These are phyloP conservation scores for Sphagnum magellanicum DNA, from an alignment of 228 moss, liverwort and hornwort species.

Conservation along the genomic window DNA sequence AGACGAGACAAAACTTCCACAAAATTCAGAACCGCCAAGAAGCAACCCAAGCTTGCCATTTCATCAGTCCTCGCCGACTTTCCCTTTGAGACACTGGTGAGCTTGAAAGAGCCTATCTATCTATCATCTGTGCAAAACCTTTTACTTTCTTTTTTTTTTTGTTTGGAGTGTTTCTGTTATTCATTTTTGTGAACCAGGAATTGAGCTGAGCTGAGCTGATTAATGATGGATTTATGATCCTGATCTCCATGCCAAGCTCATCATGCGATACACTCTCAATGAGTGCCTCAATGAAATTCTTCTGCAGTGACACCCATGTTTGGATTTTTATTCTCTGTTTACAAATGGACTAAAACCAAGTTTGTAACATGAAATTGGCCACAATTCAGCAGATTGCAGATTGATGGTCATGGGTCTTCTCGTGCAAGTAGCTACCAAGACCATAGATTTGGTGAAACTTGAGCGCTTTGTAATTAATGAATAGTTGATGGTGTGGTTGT, in stretches of 20 bases:
- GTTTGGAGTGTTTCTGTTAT: not conserved
- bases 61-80: constrained; percentile 61
- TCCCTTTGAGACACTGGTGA: constrained; percentile 42
- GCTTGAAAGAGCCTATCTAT: not conserved
- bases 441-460: too few species aligned
- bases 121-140: not conserved
- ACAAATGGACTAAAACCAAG: too few species aligned
- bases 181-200: not conserved
- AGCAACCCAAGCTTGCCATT: constrained; percentile 9
- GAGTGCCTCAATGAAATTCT: too few species aligned
- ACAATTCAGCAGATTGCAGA: not conserved
- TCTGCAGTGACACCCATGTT: too few species aligned
- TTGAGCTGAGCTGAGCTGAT: too few species aligned
- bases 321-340: too few species aligned
- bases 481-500: not conserved
- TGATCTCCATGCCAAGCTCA: too few species aligned
- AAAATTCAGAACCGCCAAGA: not conserved
- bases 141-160: not conserved
- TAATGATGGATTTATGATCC: too few species aligned
- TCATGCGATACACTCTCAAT: too few species aligned
- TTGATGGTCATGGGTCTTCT: too few species aligned
- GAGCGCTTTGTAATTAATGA: not conserved
- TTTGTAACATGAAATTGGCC: not conserved
- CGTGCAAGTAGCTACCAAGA: too few species aligned
- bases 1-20: not conserved